Percentiles rank a stretch among this genome's conserved stretches.
Evolutionary conservation across 2,329 filamentous ascomycete genomes (phyloP).

Genomic region (Neobulgaria alba): DNA sequence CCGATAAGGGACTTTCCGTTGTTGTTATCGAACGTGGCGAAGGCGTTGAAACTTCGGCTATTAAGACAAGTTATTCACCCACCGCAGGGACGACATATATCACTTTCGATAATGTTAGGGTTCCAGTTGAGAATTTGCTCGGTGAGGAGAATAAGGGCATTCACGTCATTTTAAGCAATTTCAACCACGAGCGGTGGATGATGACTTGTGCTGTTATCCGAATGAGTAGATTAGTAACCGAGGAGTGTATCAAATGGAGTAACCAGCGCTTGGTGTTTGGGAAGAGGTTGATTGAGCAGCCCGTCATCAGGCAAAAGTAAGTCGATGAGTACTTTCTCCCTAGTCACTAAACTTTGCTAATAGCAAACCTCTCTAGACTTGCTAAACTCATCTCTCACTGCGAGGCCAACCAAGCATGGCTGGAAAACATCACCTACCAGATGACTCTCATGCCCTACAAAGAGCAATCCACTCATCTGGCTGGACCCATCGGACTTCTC

Average conservation of each 20-base stretch:
- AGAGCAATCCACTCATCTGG: slow-evolving; percentile 65
- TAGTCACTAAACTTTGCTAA: neutral
- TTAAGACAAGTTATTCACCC: slow-evolving; percentile 76
- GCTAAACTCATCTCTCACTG: slow-evolving; percentile 79
- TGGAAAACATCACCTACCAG: slow-evolving; percentile 77
- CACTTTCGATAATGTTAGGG: slow-evolving; percentile 80
- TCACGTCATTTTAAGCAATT: slow-evolving; percentile 75
- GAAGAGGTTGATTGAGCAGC: slow-evolving; percentile 74
- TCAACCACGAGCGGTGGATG: slow-evolving; percentile 79
- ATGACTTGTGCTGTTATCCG: slow-evolving; percentile 62
- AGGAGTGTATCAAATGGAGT: slow-evolving; percentile 82
- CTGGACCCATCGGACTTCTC: slow-evolving; percentile 72
- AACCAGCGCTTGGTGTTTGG: slow-evolving; percentile 80
- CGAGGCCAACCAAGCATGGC: slow-evolving; percentile 79
- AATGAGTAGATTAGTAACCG: slow-evolving; percentile 59
- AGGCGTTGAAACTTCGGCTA: slow-evolving; percentile 65
- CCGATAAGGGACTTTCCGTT: slow-evolving; percentile 70
- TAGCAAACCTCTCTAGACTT: slow-evolving; percentile 40
- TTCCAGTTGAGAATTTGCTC: slow-evolving; percentile 68
- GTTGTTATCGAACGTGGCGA: slow-evolving; percentile 66
- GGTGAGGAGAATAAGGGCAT: slow-evolving; percentile 83
- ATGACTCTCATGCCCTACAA: slow-evolving; percentile 80
- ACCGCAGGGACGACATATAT: slow-evolving; percentile 60
- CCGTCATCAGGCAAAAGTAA: slow-evolving; percentile 74
- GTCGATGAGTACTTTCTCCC: slow-evolving; percentile 8